Evolutionary conservation across 352 stramenopile genomes (phyloP), one percentile per base, ranked within the genome.

Genomic region (Blastocystis sp.): DNA sequence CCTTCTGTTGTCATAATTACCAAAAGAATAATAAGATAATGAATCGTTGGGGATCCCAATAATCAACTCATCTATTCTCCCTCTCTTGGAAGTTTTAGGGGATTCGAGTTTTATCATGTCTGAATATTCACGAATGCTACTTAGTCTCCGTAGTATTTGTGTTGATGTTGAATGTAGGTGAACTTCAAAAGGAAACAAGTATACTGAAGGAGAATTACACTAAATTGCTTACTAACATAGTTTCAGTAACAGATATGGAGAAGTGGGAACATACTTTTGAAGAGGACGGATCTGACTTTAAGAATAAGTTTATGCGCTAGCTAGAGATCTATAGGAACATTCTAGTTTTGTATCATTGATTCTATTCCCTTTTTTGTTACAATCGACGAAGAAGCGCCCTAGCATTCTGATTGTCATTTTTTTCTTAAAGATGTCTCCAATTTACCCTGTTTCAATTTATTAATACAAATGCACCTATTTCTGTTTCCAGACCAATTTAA

Each of bases 241-340:
- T 59, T 37, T 80, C 69, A 32, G 59, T 80, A 49, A 49, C 69
- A 16, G 61, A 61, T 16, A 14, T 80, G 46, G 69, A 80, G 69
- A 49, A 58, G 9, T 80, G 42, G 6, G 14, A 59, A 39, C 16
- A 80, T 63, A 14, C 29, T 7, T 80, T 80, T 49, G 69, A 80
- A 63, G 21, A 63, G 9, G 66, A 78, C 24, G 32, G 27, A 21
- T 59, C 19, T 29, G 5, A 51, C 39, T 16, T 21, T 59, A n/a
- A 78, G 29, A 24, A 54, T 9, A 78, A 27, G 14, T 19, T 24
- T 1, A 4, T 42, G 11, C 66, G 56, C 27, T 78, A 7, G 21
- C 27, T 6, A 73, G n/a, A 39, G 7, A 46, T 46, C 39, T 9
- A 9, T 46, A 9, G 39, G 39, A 9, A 46, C 39, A 9, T 9